These are phyloP conservation scores for Hypoxylon sp. DNA, from an alignment of 2,329 filamentous ascomycete genomes.

Conservation along the genomic window DNA sequence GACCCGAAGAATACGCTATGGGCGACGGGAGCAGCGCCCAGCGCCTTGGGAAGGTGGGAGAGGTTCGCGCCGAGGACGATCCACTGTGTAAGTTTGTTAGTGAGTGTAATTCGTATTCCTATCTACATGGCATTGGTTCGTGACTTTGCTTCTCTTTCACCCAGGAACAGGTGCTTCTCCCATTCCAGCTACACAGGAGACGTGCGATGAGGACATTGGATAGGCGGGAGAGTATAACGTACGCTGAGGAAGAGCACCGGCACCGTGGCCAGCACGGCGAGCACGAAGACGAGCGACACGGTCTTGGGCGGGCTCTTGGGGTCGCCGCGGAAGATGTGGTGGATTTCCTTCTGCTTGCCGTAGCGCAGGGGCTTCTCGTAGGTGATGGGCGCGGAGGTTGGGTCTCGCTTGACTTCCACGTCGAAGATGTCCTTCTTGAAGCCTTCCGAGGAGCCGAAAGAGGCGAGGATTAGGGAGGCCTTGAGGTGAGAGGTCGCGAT, in stretches of 20 bases:
- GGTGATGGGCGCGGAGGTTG: slow-evolving; percentile 69
- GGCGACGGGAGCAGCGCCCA: slow-evolving; percentile 81
- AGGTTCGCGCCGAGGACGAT: slow-evolving; percentile 84
- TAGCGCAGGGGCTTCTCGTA: slow-evolving; percentile 83
- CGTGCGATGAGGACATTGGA: not conserved
- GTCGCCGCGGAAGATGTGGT: slow-evolving; percentile 88
- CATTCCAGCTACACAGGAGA: not conserved
- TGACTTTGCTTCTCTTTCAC: no score
- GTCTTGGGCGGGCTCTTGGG: slow-evolving; percentile 84
- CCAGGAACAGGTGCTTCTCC: not conserved
- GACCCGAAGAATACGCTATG: slow-evolving; percentile 90
- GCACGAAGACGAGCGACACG: slow-evolving; percentile 82
- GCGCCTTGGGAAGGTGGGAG: slow-evolving; percentile 79
- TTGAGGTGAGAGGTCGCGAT: slow-evolving; percentile 75
- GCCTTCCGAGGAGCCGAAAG: slow-evolving; percentile 80
- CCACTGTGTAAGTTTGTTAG: slow-evolving; percentile 70
- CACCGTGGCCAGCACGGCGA: slow-evolving; percentile 78
- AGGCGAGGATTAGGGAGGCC: slow-evolving; percentile 87
- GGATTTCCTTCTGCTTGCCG: slow-evolving; percentile 84
- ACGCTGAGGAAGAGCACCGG: slow-evolving; percentile 80
- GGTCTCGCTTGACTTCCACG: slow-evolving; percentile 74
- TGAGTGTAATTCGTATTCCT: not conserved
- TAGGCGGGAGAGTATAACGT: slow-evolving; percentile 54
- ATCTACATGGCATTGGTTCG: not conserved
- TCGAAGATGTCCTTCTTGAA: slow-evolving; percentile 80